phyloP scores from a whole-genome alignment of 2,329 filamentous ascomycete species.

The Fusarium scirpi region DNA sequence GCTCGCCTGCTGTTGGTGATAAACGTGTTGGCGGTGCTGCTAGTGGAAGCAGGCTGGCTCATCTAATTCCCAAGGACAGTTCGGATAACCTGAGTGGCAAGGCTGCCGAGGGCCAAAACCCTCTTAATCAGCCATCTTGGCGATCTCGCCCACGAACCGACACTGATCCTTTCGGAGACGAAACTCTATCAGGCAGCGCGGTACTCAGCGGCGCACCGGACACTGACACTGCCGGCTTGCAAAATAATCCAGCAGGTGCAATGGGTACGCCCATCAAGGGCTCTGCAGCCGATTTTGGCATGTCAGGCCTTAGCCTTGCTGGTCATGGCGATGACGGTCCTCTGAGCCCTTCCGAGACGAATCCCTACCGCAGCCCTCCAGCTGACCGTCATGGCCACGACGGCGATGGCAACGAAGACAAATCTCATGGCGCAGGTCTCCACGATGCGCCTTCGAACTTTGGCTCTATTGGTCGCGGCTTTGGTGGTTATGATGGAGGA shows the following conservation, averaged over 20 bases:
- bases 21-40: constrained; percentile 79
- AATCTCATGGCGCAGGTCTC: constrained; percentile 57
- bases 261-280: constrained; percentile 69
- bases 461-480: constrained; percentile 66
- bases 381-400: constrained; percentile 78
- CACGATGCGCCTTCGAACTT: constrained; percentile 62
- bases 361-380: constrained; percentile 92
- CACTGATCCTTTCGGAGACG: constrained; percentile 81
- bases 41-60: constrained; percentile 87
- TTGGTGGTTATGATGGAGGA: constrained; percentile 73
- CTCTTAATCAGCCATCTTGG: constrained; percentile 63
- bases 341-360: constrained; percentile 92
- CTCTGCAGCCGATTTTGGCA: constrained; percentile 69
- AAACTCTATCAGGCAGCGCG: constrained; percentile 74
- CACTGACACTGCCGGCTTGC: constrained; percentile 59
- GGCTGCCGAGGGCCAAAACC: constrained; percentile 61
- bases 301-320: constrained; percentile 69
- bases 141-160: constrained; percentile 74
- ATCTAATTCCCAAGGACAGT: constrained; percentile 83
- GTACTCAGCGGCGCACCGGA: constrained; percentile 82
- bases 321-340: constrained; percentile 74
- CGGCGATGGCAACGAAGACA: constrained; percentile 66
- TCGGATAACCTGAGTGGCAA: constrained; percentile 71
- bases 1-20: constrained; percentile 69
- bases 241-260: constrained; percentile 53